phyloP scores from a whole-genome alignment of 495 filamentous ascomycete species.

The Zalerion maritima region DNA sequence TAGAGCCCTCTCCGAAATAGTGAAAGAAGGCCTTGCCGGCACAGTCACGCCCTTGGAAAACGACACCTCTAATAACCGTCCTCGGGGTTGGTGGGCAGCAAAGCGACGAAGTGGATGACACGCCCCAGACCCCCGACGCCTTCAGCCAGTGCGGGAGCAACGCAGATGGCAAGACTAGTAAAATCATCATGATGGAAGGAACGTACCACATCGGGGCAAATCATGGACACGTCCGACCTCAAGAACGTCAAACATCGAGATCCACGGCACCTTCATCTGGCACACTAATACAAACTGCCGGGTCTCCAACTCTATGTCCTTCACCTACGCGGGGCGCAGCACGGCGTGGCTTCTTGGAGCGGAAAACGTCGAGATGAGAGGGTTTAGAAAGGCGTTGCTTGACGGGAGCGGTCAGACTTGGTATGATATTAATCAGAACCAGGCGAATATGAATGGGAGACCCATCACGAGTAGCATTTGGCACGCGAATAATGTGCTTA shows the following conservation, averaged over 20 bases:
- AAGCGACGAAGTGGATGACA: conserved; percentile 26
- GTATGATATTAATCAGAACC: conserved; percentile 24
- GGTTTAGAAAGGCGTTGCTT: conserved; percentile 25
- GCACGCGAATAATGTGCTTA: no score
- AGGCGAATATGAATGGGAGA: conserved; percentile 20
- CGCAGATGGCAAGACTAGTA: conserved; percentile 18
- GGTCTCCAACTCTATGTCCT: conserved; percentile 18
- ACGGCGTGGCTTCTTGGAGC: conserved; percentile 29
- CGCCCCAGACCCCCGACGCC: conserved; percentile 26
- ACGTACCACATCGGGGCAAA: conserved; percentile 27
- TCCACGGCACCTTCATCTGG: conserved; percentile 26
- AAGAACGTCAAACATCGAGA: conserved; percentile 24
- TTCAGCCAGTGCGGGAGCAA: conserved; percentile 27
- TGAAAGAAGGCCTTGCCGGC: no score
- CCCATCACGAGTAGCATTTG: conserved; percentile 27
- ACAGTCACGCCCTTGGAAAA: no score
- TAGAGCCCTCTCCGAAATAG: no score
- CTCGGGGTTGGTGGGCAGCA: no score
- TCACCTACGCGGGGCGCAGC: conserved; percentile 22
- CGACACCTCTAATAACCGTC: no score
- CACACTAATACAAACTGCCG: conserved; percentile 25
- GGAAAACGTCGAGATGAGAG: conserved; percentile 19
- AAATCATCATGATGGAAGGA: conserved; percentile 22
- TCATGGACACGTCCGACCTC: conserved; percentile 27
- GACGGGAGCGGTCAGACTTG: conserved; percentile 29